phyloP scores from a whole-genome alignment of 192 early-diverging fungal species.

The Coemansia sp. region DNA sequence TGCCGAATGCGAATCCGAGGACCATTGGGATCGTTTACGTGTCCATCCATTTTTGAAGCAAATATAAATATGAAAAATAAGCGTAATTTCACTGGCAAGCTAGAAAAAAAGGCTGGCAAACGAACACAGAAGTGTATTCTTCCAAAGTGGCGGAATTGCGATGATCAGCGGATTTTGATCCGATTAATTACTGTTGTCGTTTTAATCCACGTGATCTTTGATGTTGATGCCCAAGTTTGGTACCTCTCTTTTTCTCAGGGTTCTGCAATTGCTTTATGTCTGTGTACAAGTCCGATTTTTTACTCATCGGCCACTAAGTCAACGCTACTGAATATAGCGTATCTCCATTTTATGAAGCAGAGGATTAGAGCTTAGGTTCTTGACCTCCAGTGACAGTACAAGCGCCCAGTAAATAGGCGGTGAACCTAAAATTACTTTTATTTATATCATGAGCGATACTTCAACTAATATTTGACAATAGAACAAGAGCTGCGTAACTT shows the following conservation, averaged over 20 bases:
- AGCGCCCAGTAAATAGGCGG: background rate
- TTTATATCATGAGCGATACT: background rate
- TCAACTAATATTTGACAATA: background rate
- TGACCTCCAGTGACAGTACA: conserved; percentile 39
- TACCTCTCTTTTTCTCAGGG: conserved; percentile 28
- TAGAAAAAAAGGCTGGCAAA: background rate
- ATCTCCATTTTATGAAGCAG: conserved; percentile 50
- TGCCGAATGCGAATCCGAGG: conserved; percentile 55
- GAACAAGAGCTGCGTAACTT: no score
- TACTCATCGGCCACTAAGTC: background rate
- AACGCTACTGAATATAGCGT: conserved; percentile 48
- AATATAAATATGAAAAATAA: background rate
- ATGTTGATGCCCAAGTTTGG: conserved; percentile 44
- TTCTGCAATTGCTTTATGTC: conserved; percentile 38
- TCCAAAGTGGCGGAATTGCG: background rate
- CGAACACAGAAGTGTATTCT: background rate
- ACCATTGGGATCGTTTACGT: conserved; percentile 31
- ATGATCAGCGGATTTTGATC: background rate
- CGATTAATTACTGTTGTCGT: no score
- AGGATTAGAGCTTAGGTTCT: conserved; percentile 47
- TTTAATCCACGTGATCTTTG: no score
- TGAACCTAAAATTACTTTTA: background rate
- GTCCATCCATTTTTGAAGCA: conserved; percentile 20
- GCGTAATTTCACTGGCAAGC: no score
- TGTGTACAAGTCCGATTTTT: conserved; percentile 2